Evolutionary conservation across 2,329 filamentous ascomycete species (phyloP), one percentile per base, ranked within the genome.

Genomic region (Nemania bipapillata): DNA sequence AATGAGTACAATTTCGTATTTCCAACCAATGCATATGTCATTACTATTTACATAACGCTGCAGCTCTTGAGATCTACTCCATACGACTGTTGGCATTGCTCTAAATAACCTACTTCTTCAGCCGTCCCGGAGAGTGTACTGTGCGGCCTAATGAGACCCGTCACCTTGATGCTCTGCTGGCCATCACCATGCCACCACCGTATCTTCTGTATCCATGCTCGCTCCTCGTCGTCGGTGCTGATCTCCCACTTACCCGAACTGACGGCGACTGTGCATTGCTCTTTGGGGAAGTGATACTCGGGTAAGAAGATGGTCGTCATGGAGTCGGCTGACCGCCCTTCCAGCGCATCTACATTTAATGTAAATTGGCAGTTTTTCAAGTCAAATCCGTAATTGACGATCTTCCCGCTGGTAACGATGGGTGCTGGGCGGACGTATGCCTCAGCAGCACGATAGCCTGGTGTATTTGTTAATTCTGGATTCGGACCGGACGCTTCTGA

Each of bases 121-220:
- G 89, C 88, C 3, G 86, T 86, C 1, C 86, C 89, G 50, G 85
- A 81, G 3, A 82, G 82, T 60, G 83, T 81, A 73, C 87, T 90
- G 73, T 87, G 85, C 73, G 84, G 90, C 74, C 91, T 87, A 74
- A 91, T 89, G 22, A 92, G 82, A 0, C 96, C 96, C 22, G 87
- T 90, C 8, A 97, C 86, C 70, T 87, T 91, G 63, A 99, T 85
- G 55, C 83, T 89, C 81, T 98, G 95, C 73, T 94, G 89, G 1
- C 95, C 96, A 64, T 91, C 90, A 0, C 88, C 89, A 81, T 99
- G 94, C 94, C 95, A 97, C 96, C 96, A 99, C 74, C 88, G 89
- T 71, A 99, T 81, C 71, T 87, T 87, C 82, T 97, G 95, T 68
- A 93, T 83, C 73, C 89, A 83, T 4, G 88, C 89, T 0, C 88